Conservation (phyloP, 345 rosid species). For the Pelargonium nanum region DNA sequence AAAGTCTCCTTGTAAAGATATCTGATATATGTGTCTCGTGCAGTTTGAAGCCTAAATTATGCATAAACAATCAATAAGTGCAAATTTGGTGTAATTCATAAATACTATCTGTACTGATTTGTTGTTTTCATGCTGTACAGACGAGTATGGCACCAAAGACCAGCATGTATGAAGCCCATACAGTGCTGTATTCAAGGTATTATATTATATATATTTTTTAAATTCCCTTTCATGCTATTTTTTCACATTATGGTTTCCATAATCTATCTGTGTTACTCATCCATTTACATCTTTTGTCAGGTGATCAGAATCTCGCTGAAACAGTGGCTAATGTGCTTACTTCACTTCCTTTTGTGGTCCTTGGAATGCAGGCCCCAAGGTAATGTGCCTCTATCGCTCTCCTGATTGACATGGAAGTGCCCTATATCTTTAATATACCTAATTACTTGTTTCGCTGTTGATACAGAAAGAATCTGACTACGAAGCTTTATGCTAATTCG, state of each 20-base stretch:
- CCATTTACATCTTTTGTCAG: slow-evolving; percentile 22
- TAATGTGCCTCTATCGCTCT: slow-evolving; percentile 16
- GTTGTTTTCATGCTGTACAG: slow-evolving; percentile 27
- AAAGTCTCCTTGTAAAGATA: background rate
- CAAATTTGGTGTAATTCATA: no score
- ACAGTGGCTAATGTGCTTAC: slow-evolving; percentile 73
- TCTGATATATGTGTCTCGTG: background rate
- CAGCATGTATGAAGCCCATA: slow-evolving; percentile 79
- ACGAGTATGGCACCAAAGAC: slow-evolving; percentile 89
- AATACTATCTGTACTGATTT: no score
- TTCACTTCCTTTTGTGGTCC: slow-evolving; percentile 78
- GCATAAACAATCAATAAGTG: background rate
- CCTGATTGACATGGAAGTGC: background rate
- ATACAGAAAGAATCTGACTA: slow-evolving; percentile 60
- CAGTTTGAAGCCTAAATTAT: background rate
- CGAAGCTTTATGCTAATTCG: slow-evolving; percentile 80
- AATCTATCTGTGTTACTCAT: background rate
- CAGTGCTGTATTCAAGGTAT: slow-evolving; percentile 49
- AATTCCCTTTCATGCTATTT: slow-evolving; percentile 2
- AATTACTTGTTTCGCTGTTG: slow-evolving; percentile 6
- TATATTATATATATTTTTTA: background rate
- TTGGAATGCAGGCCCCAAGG: slow-evolving; percentile 93
- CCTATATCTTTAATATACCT: background rate
- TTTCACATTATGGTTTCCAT: background rate
- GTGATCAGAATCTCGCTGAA: slow-evolving; percentile 60